Evolutionary conservation across 164 flowering plant genomes (phyloP), one percentile per base, ranked within the genome.

Genomic region (Chimonanthus praecox): DNA sequence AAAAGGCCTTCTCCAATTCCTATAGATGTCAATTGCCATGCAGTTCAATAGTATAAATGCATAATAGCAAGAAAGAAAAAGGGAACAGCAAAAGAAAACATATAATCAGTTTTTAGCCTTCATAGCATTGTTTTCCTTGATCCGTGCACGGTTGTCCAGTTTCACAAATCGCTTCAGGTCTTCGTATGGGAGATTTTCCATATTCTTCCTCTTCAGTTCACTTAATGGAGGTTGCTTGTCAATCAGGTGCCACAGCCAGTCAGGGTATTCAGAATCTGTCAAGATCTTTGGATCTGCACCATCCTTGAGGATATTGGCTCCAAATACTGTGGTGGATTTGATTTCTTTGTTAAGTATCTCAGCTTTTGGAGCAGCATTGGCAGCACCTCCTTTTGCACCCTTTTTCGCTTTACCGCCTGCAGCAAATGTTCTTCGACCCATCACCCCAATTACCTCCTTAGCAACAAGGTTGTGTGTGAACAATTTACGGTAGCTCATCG

Each of bases 251-350:
- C 87, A 88, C 72, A 94, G 78, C 98, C 98, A 94, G 73, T 90
- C 90, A 15, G 98, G 94, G 82, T 91, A 93, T 49, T 90, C 97
- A 74, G 98, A 90, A 73, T 94, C 92, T 0, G 94, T 78, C 83
- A 87, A 10, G 71, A 92, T 62, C 82, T 92, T 92, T 10, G 97
- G 94, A 73, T 94, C 97, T 46, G 84, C 47, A 8, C 94, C 94
- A 15, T 89, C 97, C 87, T 94, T 89, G 71, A 89, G 89, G 63
- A 88, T 92, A 76, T 94, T 94, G 64, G 91, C 97, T 70, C 94
- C 92, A 21, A 88, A 84, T 7, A 84, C 87, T n/a, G 94, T 87
- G 4, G 88, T 87, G 71, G 97, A 81, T 73, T 89, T 92, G 70
- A 92, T 83, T 81, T 92, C 94, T 79, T 92, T 92, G 85, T 83